Conservation (phyloP, 345 rosid species). For the Eucalyptus sideroxylon region DNA sequence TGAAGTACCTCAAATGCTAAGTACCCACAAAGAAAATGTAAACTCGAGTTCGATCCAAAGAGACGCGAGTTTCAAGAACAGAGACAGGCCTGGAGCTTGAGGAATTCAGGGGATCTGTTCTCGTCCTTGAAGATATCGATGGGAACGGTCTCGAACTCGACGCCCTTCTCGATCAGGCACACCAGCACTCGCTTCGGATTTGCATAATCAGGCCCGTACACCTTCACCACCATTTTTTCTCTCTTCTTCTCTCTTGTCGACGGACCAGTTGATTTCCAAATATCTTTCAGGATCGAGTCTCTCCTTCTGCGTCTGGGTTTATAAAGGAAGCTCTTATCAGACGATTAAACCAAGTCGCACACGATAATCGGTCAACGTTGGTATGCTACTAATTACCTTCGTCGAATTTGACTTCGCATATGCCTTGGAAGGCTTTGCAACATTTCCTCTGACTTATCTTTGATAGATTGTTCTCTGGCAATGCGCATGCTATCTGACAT, state of each 20-base stretch:
- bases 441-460: neutral
- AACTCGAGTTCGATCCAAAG: neutral
- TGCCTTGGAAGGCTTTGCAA: neutral
- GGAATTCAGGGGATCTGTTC: conserved; percentile 36
- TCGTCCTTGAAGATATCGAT: conserved; percentile 59
- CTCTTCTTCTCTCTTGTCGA: neutral
- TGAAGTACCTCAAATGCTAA: neutral
- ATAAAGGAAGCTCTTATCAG: neutral
- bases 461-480: neutral
- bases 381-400: neutral
- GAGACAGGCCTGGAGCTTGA: conserved; percentile 37
- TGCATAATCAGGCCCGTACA: conserved; percentile 41
- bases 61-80: neutral
- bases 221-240: conserved; percentile 45
- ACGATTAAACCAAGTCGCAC: neutral
- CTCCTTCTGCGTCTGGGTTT: neutral
- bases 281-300: neutral
- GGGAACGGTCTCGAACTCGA: conserved; percentile 46
- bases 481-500: neutral
- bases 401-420: neutral
- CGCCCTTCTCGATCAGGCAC: conserved; percentile 40
- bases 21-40: neutral
- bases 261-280: neutral
- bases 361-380: neutral
- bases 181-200: conserved; percentile 40